Conservation (phyloP, 345 rosid species). For the Limnanthes douglasii region DNA sequence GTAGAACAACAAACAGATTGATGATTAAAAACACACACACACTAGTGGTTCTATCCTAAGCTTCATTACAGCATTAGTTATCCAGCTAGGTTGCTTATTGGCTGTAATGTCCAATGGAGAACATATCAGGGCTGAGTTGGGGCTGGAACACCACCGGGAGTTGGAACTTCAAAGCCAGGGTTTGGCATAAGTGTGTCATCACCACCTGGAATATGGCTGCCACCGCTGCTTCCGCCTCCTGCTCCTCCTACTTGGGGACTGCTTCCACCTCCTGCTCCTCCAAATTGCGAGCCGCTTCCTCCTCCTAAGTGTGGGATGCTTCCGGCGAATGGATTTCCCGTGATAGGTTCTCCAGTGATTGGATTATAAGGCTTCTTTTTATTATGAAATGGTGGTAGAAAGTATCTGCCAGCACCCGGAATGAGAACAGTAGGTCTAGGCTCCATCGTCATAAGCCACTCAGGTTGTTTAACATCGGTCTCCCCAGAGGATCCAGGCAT, state of each 20-base stretch:
- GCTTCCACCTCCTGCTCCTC: slow-evolving; percentile 16
- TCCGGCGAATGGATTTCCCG: too few relatives aligned
- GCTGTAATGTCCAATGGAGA: neutral
- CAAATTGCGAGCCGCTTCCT: slow-evolving; percentile 10
- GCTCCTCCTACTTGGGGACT: slow-evolving; percentile 10
- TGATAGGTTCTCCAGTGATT: slow-evolving; percentile 15
- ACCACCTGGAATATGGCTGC: slow-evolving; percentile 35
- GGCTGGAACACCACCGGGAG: slow-evolving; percentile 15
- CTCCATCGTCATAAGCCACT: slow-evolving; percentile 20
- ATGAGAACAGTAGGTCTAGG: slow-evolving; percentile 27
- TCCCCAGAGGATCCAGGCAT: slow-evolving; percentile 17
- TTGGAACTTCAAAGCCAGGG: slow-evolving; percentile 51
- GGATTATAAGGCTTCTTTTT: slow-evolving; percentile 16
- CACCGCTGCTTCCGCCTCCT: slow-evolving; percentile 11
- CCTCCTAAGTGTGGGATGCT: slow-evolving; percentile 8
- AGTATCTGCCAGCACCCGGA: slow-evolving; percentile 53
- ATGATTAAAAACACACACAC: too few relatives aligned
- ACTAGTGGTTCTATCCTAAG: too few relatives aligned
- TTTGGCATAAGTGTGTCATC: slow-evolving; percentile 50
- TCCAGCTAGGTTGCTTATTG: neutral
- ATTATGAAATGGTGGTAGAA: slow-evolving; percentile 38
- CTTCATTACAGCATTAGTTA: neutral
- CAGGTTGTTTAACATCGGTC: slow-evolving; percentile 42
- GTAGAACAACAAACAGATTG: too few relatives aligned
- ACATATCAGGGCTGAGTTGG: slow-evolving; percentile 11